Evolutionary conservation across 176 grass and related monocot species (phyloP).

Genomic region (Areca catechu): DNA sequence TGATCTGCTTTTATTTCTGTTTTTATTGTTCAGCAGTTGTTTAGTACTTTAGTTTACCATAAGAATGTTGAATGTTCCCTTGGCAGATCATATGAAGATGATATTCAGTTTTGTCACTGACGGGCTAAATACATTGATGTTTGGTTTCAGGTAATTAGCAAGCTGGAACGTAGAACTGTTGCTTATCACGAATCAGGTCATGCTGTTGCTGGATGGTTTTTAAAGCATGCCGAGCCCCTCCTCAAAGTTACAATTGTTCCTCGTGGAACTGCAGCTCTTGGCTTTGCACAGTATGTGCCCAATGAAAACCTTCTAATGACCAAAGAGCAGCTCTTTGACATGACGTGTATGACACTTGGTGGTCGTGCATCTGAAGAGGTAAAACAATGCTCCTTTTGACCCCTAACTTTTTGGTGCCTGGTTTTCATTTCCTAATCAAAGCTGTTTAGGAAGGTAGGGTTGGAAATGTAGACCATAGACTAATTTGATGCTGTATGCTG

Average conservation of each 20-base stretch:
- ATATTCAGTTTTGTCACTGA: no score
- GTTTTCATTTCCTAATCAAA: no score
- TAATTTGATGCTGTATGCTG: no score
- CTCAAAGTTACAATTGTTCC: slow-evolving; percentile 96
- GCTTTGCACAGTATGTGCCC: slow-evolving; percentile 83
- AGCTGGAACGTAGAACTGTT: slow-evolving; percentile 76
- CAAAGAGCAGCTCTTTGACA: slow-evolving; percentile 83
- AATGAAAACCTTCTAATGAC: slow-evolving; percentile 95
- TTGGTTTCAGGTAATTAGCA: slow-evolving; percentile 71
- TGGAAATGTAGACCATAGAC: no score
- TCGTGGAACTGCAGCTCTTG: slow-evolving; percentile 76
- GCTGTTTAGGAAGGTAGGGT: no score
- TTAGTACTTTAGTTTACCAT: no score
- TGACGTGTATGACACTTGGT: slow-evolving; percentile 95
- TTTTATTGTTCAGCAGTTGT: no score
- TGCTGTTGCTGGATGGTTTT: slow-evolving; percentile 94
- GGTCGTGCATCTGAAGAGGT: slow-evolving; percentile 85
- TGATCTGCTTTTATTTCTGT: no score
- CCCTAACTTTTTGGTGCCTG: not conserved
- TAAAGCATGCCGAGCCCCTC: slow-evolving; percentile 85
- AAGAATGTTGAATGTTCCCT: no score
- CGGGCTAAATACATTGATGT: not conserved
- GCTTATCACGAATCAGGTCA: slow-evolving; percentile 95
- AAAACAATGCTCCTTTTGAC: not conserved
- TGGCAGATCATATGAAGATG: no score